Conservation (phyloP, 495 filamentous ascomycete genomes). For the Neohortaea acidophila region DNA sequence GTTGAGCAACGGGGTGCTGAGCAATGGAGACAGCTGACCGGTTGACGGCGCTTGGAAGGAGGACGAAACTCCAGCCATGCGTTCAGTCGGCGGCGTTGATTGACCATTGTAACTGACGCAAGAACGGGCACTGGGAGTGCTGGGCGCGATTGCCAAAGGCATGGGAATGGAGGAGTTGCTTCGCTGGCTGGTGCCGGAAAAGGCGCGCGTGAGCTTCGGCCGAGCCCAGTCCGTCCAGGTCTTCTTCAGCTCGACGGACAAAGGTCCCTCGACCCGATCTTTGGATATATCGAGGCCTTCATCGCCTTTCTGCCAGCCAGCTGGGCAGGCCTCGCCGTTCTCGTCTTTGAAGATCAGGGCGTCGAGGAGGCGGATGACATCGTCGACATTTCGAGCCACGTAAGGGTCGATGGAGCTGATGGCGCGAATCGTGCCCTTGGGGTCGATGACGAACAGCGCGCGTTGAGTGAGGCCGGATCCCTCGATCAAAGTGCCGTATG, state of each 20-base stretch:
- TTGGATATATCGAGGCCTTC: slow-evolving; percentile 36
- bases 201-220: slow-evolving; percentile 11
- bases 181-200: slow-evolving; percentile 9
- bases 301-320: slow-evolving; percentile 40
- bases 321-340: slow-evolving; percentile 38
- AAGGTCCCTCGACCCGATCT: slow-evolving; percentile 14
- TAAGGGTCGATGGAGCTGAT: slow-evolving; percentile 46
- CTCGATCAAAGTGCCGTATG: slow-evolving; percentile 44
- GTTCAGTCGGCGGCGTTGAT: neutral
- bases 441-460: slow-evolving; percentile 47
- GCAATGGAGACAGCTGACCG: neutral
- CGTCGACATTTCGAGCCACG: slow-evolving; percentile 43
- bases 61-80: too few relatives aligned
- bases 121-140: neutral
- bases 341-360: slow-evolving; percentile 47
- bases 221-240: slow-evolving; percentile 17
- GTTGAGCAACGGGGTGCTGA: neutral
- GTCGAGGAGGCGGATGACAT: slow-evolving; percentile 41
- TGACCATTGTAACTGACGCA: neutral
- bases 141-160: neutral
- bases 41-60: neutral
- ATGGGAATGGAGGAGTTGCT: slow-evolving; percentile 2
- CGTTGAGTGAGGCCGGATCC: slow-evolving; percentile 41
- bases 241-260: slow-evolving; percentile 23
- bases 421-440: slow-evolving; percentile 37